Evolutionary conservation across 2,329 filamentous ascomycete species (phyloP).

Genomic region (Ophiostoma sp.): DNA sequence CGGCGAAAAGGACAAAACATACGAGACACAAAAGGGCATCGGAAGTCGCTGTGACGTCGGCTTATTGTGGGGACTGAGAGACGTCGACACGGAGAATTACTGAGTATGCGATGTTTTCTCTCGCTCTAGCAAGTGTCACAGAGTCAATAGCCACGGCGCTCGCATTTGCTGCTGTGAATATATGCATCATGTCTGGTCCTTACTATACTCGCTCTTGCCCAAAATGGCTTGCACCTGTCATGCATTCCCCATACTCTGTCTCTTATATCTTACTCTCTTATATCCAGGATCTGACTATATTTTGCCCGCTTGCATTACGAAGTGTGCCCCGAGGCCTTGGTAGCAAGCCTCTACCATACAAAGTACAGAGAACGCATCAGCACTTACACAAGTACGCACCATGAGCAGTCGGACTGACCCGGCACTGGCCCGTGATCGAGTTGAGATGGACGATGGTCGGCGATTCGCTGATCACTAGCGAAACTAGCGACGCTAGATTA

Average conservation of each 20-base stretch:
- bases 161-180: too few relatives aligned
- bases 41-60: constrained; percentile 11
- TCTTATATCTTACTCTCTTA: too few relatives aligned
- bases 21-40: background rate
- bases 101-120: background rate
- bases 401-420: background rate
- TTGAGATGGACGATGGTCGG: constrained; percentile 6
- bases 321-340: background rate
- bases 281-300: background rate
- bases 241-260: background rate
- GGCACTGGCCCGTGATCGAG: constrained; percentile 2
- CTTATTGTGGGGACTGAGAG: background rate
- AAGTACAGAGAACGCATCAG: background rate
- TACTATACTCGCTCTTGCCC: background rate
- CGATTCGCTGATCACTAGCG: constrained; percentile 1
- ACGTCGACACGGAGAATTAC: background rate
- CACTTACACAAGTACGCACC: background rate
- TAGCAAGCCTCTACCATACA: background rate
- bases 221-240: background rate
- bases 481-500: background rate
- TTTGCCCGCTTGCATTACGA: background rate
- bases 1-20: background rate
- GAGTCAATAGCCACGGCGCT: too few relatives aligned
- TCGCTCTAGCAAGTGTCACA: background rate
- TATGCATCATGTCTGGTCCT: background rate